Evolutionary conservation across 352 stramenopile genomes (phyloP), one percentile per base, ranked within the genome.

Genomic region (Phytophthora chlamydospora): DNA sequence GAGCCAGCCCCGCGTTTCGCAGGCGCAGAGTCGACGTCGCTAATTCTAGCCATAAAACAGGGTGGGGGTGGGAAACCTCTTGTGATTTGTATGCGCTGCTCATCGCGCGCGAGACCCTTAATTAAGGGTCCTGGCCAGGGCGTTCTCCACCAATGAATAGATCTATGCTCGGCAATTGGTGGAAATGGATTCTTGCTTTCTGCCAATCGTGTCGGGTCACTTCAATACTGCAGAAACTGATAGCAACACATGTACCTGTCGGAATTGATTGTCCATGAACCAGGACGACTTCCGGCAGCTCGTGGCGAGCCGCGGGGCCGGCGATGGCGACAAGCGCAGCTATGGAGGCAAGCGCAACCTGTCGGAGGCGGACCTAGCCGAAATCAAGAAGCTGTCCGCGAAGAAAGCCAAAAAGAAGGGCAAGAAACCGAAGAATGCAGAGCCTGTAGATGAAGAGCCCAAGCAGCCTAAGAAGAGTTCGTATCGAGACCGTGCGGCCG

Each of bases 251-350:
- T 38, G 47, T 8, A 51, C 13, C 35, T 38, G 47, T 8, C 14
- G 27, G 16, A 60, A 62, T 64, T 27, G 16, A 57, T 39, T 44
- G 16, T 40, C 14, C 39, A 91, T 91, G 83, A 88, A 90, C 62
- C 84, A 93, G 63, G 79, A 89, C 57, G 84, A 90, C 73, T 93
- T 93, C 55, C 72, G 84, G 42, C 71, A 79, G 50, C 55, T 93
- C 61, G 46, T 93, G 33, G 61, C 69, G 35, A 70, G 51, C 11
- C 61, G 69, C 31, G 62, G 57, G 38, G 42, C 61, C 19, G 55
- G 35, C 5, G 49, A 42, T 40, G 52, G 39, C 19, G 48, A 43
- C 21, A 45, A 54, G 13, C 35, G 53, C 27, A 54, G 47, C 33
- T 87, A 79, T 38, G 77, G 78, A 27, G 84, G 78, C 17, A 88